Evolutionary conservation across 2,329 filamentous ascomycete species (phyloP), one percentile per base, ranked within the genome.

Genomic region (Aspergillus proliferans): DNA sequence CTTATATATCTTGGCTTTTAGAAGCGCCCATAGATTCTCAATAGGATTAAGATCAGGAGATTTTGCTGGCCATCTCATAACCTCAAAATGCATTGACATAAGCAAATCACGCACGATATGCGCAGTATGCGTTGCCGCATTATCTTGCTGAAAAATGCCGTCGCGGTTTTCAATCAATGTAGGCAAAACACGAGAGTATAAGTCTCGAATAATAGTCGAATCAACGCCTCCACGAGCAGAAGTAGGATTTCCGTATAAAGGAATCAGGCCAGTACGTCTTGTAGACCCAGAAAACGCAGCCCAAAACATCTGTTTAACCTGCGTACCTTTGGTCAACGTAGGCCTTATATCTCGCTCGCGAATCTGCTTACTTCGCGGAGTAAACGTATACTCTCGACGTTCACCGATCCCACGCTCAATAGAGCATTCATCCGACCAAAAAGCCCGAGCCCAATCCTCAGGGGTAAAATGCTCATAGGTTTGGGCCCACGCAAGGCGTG

Each of bases 71-170:
- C 33, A 58, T 30, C 49, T 15, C 28, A 56, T 56, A 43, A 56
- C 49, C 40, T 52, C 10, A 30, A 56, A 46, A 3, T 40, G 22
- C 14, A 54, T 45, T 5, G 53, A 30, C n/a, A 19, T 7, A 15
- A 54, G 36, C 5, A 44, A 24, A 19, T 54, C 43, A 2, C 24
- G 43, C 4, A 58, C 41, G 44, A 58, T 43, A 30, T 45, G 26
- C 12, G 46, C 43, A 24, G 26, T 49, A 26, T 58, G 21, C 22
- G 46, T 41, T 21, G 36, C 38, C 3, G 52, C 48, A 49, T 54
- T 51, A 52, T 58, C 46, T 22, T 59, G 43, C 21, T 54, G 43
- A 45, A 55, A 59, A n/a, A 55, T 57, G n/a, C n/a, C n/a, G 47
- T 47, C 30, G 9, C 46, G 6, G 47, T 48, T 34, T 1, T 10